Percentiles rank a stretch among this genome's conserved stretches.
Evolutionary conservation across 441 rosid species (phyloP).

Genomic region (Eutrema salsugineum): DNA sequence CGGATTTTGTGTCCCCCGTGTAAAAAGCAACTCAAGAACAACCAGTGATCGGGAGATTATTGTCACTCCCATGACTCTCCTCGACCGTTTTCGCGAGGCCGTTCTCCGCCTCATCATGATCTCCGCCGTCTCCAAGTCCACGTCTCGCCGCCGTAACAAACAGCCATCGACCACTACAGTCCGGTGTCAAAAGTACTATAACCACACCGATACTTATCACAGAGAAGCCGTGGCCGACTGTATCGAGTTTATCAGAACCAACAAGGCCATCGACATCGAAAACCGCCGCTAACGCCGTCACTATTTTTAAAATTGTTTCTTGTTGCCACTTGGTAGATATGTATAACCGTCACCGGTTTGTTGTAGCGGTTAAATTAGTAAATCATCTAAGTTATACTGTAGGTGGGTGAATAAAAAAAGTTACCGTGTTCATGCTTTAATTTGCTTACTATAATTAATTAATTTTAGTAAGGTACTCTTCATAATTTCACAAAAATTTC

Average conservation of each 20-base stretch:
- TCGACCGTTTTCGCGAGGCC: slow-evolving; percentile 64
- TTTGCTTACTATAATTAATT: too few species aligned
- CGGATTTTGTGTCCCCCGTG: slow-evolving; percentile 57
- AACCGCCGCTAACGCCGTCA: slow-evolving; percentile 18
- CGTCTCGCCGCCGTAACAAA: slow-evolving; percentile 9
- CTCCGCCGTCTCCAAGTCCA: slow-evolving; percentile 52
- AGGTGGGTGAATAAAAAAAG: background rate
- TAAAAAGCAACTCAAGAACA: slow-evolving; percentile 15
- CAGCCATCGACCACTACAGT: background rate
- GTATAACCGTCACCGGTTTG: background rate
- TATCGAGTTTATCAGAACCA: slow-evolving; percentile 70
- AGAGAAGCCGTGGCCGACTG: slow-evolving; percentile 76
- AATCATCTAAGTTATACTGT: background rate
- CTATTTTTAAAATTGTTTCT: background rate
- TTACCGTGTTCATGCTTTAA: too few species aligned
- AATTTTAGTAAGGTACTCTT: too few species aligned
- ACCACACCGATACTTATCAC: slow-evolving; percentile 38
- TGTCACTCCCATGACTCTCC: slow-evolving; percentile 47
- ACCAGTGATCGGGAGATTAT: slow-evolving; percentile 9
- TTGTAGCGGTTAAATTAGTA: background rate
- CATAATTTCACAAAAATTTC: too few species aligned
- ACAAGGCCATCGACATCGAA: slow-evolving; percentile 32
- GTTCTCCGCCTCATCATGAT: slow-evolving; percentile 68
- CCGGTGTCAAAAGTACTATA: slow-evolving; percentile 9
- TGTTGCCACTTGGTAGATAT: background rate